These are phyloP conservation scores for Cryphonectria carpinicola DNA, from an alignment of 2,329 filamentous ascomycete genomes.

Conservation along the genomic window DNA sequence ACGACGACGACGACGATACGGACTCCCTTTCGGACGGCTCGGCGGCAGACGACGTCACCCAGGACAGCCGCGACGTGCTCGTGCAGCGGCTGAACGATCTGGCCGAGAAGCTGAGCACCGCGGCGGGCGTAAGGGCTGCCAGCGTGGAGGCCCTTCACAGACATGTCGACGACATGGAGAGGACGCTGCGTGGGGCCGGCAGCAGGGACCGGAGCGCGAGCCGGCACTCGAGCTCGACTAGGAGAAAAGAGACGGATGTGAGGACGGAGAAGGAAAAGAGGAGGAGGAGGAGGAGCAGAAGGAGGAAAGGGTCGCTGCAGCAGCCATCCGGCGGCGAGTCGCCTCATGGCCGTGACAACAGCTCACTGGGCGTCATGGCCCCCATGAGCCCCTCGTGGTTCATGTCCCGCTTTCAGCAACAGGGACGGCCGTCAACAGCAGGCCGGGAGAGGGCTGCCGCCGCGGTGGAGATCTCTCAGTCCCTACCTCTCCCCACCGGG, in stretches of 20 bases:
- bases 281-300: not conserved
- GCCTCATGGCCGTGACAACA: constrained; percentile 7
- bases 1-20: constrained; percentile 18
- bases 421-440: constrained; percentile 12
- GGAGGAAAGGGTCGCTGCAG: constrained; percentile 12
- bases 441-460: not conserved
- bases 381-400: constrained; percentile 29
- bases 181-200: constrained; percentile 31
- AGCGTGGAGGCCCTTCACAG: constrained; percentile 44
- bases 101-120: constrained; percentile 42
- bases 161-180: constrained; percentile 50
- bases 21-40: constrained; percentile 27
- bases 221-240: constrained; percentile 2
- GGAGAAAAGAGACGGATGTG: not conserved
- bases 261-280: not conserved
- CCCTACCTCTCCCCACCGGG: not conserved
- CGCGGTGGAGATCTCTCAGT: not conserved
- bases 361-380: constrained; percentile 24
- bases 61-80: constrained; percentile 49
- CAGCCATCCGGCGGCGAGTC: constrained; percentile 4
- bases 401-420: constrained; percentile 26
- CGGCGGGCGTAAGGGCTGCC: constrained; percentile 33
- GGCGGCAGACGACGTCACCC: constrained; percentile 35
- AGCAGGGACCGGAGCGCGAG: constrained; percentile 6
- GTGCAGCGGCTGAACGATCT: constrained; percentile 48